These are phyloP conservation scores for Venturiaceae sp. DNA, from an alignment of 2,329 filamentous ascomycete species.

Conservation along the genomic window DNA sequence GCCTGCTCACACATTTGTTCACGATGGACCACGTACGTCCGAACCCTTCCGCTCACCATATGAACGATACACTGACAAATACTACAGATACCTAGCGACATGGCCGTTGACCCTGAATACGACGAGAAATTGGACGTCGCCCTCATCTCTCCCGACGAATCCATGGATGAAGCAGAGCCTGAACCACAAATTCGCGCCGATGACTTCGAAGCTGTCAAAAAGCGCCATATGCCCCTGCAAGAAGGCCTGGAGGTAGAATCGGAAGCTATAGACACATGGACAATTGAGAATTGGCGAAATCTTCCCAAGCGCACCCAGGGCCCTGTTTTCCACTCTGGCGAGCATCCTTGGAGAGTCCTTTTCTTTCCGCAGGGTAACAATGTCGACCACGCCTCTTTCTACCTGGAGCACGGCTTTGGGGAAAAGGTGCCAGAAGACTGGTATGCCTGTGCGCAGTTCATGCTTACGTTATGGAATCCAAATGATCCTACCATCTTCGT, in stretches of 20 bases:
- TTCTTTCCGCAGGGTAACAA: conserved; percentile 96
- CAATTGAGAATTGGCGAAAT: conserved; percentile 71
- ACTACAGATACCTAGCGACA: conserved; percentile 39
- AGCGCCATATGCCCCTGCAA: conserved; percentile 63
- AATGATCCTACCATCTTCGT: conserved; percentile 79
- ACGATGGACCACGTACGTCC: conserved; percentile 28
- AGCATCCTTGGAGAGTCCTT: conserved; percentile 86
- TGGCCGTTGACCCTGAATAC: conserved; percentile 53
- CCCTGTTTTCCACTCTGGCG: conserved; percentile 76
- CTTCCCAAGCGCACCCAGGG: conserved; percentile 76
- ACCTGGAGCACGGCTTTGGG: conserved; percentile 89
- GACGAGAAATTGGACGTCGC: conserved; percentile 54
- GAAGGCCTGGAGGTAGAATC: conserved; percentile 73
- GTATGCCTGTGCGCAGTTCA: conserved; percentile 95
- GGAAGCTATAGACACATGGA: conserved; percentile 74
- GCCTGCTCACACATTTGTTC: neutral
- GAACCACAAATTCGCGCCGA: conserved; percentile 45
- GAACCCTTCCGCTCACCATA: neutral
- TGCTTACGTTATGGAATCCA: conserved; percentile 86
- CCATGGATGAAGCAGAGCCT: conserved; percentile 38
- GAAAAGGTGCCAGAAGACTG: conserved; percentile 78
- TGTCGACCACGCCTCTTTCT: conserved; percentile 86
- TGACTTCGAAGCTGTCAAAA: conserved; percentile 74
- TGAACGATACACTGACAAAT: neutral
- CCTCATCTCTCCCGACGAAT: conserved; percentile 48